Base-by-base conservation (phyloP, 148 eudicot genomes). In the Rheum nobile region DNA sequence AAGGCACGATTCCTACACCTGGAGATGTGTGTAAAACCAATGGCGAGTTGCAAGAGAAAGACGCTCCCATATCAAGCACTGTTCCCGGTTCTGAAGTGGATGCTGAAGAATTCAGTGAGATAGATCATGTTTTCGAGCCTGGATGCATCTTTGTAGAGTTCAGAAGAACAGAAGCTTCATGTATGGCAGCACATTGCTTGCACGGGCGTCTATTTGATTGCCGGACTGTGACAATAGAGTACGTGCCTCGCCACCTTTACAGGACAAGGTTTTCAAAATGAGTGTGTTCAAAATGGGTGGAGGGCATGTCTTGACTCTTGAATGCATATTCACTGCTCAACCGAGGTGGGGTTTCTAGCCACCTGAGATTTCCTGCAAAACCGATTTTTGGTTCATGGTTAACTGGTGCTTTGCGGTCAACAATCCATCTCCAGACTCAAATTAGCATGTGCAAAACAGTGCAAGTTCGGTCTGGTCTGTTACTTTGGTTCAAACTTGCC, bases 131-230 rank as follows among this genome's bases (percentile, higher is more conserved):
- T 19, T 89, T 89, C 72, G 96, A 89, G 77, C 81, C 82, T 55
- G 97, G 97, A 67, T 79, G 84, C 76, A 80, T 94, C 13, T 74
- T 89, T 52, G 97, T 94, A 52, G 96, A 94, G 84, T 94, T 83
- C 75, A 81, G 76, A 75, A 89, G 98, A 75, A 68, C 82, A 17
- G 98, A 91, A 79, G 88, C 96, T 76, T 81, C 96, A 55, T 84
- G 90, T 72, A 78, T 84, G 80, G 98, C 98, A n/a, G 98, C 98
- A 28, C 97, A 94, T 83, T 79, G 83, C 86, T 81, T 94, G 76
- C 96, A 94, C 61, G 93, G 97, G 19, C 91, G 97, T 68, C 76
- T 76, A 34, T 94, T 87, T 73, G 91, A 90, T 50, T 82, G 86
- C 31, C 88, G 89, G 42, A 70, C 78, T 19, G 97, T 94, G 74